phyloP scores from a whole-genome alignment of 2,329 filamentous ascomycete genomes.

The Leptodontidium sp. region DNA sequence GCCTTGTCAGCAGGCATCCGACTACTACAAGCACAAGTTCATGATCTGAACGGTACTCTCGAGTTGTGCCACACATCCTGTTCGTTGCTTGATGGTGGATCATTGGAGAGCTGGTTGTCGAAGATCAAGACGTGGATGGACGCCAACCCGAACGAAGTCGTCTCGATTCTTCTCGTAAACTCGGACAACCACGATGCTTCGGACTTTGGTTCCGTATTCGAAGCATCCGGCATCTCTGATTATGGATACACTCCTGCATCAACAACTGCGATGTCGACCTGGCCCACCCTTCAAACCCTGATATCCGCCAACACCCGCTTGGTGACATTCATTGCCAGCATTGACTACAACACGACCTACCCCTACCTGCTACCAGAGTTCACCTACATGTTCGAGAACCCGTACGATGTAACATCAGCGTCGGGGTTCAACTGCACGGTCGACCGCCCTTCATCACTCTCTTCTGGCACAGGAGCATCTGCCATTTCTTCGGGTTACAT shows the following conservation, averaged over 20 bases:
- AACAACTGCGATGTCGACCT: conserved; percentile 55
- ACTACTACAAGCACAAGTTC: conserved; percentile 71
- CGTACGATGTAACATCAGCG: conserved; percentile 68
- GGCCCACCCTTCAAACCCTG: conserved; percentile 77
- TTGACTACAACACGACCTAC: conserved; percentile 51
- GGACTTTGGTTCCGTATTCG: conserved; percentile 55
- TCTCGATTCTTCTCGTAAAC: conserved; percentile 71
- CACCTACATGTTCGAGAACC: conserved; percentile 75
- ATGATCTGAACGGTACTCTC: conserved; percentile 58
- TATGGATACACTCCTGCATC: conserved; percentile 67
- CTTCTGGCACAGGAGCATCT: conserved; percentile 51
- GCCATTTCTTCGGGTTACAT: conserved; percentile 68
- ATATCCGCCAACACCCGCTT: conserved; percentile 71
- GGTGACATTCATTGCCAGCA: conserved; percentile 72
- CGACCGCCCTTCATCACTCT: conserved; percentile 66
- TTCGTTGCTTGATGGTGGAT: conserved; percentile 64
- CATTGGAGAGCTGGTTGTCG: conserved; percentile 61
- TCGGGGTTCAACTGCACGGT: conserved; percentile 77
- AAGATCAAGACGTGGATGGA: conserved; percentile 69
- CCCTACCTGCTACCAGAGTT: conserved; percentile 72
- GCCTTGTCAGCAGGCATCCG: conserved; percentile 70
- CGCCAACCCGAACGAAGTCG: conserved; percentile 64
- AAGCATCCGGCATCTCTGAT: conserved; percentile 63
- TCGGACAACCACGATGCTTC: conserved; percentile 62
- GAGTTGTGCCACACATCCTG: conserved; percentile 68